A percentile compares a stretch with the other conserved stretches of the same genome.
Evolutionary conservation across 305 asterid species (phyloP).

Genomic region (Fraxinus latifolia): DNA sequence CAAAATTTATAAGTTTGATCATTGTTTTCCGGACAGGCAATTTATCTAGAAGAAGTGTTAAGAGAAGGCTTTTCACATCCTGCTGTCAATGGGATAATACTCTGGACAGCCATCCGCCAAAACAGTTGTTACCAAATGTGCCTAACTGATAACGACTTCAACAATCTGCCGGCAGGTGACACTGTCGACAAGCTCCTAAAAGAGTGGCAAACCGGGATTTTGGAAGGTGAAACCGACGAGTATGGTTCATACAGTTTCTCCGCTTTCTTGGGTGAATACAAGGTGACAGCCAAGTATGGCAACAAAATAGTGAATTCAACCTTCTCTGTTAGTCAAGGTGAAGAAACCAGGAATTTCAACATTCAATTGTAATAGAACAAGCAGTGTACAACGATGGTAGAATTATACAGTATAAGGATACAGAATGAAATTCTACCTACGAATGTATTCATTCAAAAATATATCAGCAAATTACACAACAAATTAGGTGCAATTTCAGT

Average conservation of each 20-base stretch:
- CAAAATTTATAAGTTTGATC: neutral
- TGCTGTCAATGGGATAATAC: conserved; percentile 40
- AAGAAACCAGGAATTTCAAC: conserved; percentile 39
- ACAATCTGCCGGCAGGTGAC: conserved; percentile 45
- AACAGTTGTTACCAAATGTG: conserved; percentile 50
- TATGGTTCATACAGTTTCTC: conserved; percentile 39
- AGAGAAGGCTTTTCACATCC: conserved; percentile 50
- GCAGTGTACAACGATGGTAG: neutral
- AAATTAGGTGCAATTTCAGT: neutral
- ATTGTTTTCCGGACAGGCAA: conserved; percentile 26
- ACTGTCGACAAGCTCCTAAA: conserved; percentile 41
- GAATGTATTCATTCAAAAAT: neutral
- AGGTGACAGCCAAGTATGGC: conserved; percentile 27
- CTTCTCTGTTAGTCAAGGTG: conserved; percentile 39
- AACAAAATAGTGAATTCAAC: conserved; percentile 25
- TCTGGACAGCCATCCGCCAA: conserved; percentile 40
- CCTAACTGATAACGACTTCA: conserved; percentile 36
- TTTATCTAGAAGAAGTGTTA: conserved; percentile 36
- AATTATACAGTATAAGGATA: neutral
- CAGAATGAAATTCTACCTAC: neutral
- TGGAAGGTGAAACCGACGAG: conserved; percentile 35
- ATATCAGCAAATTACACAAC: neutral
- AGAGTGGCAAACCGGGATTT: conserved; percentile 40
- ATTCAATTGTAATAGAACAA: conserved; percentile 25
- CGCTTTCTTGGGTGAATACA: conserved; percentile 44